Percentiles rank a stretch among this genome's conserved stretches.
These are phyloP conservation scores for Dillenia turbinata DNA, from an alignment of 164 flowering plant genomes.

Conservation along the genomic window DNA sequence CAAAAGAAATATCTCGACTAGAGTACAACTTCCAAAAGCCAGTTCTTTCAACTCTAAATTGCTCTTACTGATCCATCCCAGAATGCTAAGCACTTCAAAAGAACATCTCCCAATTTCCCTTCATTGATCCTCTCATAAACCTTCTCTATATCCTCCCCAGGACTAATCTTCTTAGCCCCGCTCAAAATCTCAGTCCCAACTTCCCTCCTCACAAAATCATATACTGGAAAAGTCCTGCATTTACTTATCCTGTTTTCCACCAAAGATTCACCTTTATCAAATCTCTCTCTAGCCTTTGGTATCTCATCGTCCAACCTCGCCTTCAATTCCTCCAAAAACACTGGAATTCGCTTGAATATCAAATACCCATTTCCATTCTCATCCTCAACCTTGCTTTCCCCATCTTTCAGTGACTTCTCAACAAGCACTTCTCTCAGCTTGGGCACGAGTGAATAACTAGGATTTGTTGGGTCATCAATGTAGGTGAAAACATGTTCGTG, in stretches of 20 bases:
- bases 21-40: too few relatives aligned
- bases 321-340: conserved; percentile 34
- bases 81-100: conserved; percentile 29
- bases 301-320: conserved; percentile 23
- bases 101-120: conserved; percentile 36
- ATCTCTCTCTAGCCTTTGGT: conserved; percentile 29
- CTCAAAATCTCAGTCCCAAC: conserved; percentile 39
- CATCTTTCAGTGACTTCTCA: conserved; percentile 22
- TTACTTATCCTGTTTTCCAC: conserved; percentile 35
- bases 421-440: conserved; percentile 38
- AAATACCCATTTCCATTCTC: conserved; percentile 14
- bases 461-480: conserved; percentile 40
- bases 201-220: conserved; percentile 34
- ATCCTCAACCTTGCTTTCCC: neutral
- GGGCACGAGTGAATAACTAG: conserved; percentile 30
- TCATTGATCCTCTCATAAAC: conserved; percentile 38
- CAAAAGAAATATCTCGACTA: too few relatives aligned
- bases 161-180: conserved; percentile 41
- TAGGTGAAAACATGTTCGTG: conserved; percentile 41
- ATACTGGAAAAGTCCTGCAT: conserved; percentile 45
- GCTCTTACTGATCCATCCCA: conserved; percentile 24
- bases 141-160: conserved; percentile 53
- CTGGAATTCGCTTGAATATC: conserved; percentile 37
- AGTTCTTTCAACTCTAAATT: too few relatives aligned
- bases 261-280: conserved; percentile 29